Evolutionary conservation across 768 basidiomycete species (phyloP).

Genomic region (Coprinellus micaceus): DNA sequence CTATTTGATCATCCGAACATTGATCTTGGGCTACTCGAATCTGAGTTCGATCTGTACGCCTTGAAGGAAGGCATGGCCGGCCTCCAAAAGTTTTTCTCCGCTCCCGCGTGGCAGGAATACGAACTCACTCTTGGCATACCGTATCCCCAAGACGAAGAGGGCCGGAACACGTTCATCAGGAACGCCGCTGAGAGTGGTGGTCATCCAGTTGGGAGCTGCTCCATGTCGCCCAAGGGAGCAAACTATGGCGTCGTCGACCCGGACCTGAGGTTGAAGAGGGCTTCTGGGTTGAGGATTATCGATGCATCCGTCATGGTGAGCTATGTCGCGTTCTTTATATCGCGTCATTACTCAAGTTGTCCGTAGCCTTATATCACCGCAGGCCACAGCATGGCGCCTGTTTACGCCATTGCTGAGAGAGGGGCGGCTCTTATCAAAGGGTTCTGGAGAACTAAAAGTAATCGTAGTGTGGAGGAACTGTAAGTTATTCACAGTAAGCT

Average conservation of each 20-base stretch:
- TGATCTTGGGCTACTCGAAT: conserved; percentile 9
- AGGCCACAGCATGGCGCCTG: conserved; percentile 12
- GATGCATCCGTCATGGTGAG: no score
- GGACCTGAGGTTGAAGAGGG: conserved; percentile 33
- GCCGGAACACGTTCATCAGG: no score
- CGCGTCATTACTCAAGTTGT: no score
- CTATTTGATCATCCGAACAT: neutral
- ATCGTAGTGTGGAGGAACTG: no score
- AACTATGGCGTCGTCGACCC: conserved; percentile 35
- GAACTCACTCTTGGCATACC: no score
- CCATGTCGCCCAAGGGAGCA: conserved; percentile 27
- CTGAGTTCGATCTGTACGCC: conserved; percentile 9
- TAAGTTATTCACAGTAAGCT: no score
- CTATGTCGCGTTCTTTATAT: no score
- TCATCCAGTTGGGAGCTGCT: conserved; percentile 32
- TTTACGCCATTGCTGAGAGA: conserved; percentile 15
- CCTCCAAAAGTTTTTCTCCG: neutral
- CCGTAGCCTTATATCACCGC: conserved; percentile 12
- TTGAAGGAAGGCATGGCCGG: neutral
- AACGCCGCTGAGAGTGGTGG: no score
- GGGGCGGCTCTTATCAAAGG: conserved; percentile 10
- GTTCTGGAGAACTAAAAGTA: neutral
- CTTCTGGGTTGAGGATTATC: conserved; percentile 14
- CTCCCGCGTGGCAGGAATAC: conserved; percentile 3
- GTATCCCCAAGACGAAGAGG: no score